Base-by-base conservation (phyloP, 768 basidiomycete species). In the Boletus rubroflammeus region DNA sequence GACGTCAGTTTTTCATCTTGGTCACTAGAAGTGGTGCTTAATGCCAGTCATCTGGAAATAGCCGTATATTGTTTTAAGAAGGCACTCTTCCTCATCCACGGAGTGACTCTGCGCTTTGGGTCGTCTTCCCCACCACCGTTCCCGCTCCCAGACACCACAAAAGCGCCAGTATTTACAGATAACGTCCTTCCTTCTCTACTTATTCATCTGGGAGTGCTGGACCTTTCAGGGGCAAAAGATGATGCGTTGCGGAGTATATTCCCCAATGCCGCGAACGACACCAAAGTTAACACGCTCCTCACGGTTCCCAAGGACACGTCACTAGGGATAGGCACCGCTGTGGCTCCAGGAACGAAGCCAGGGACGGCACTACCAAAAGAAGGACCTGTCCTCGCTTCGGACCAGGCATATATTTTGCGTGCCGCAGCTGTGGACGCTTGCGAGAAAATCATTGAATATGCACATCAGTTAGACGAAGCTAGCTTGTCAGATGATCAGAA, bases 11-110 rank as follows among this genome's bases (percentile, higher is more conserved):
- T 47, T 50, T 56, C 45, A 61, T 54, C 35, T 49, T 53, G 36
- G 40, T 47, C 35, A n/a, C 21, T 28, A 38, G 23, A 45, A 40
- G 43, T 57, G 23, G 14, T 21, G 35, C 46, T 53, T 4, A 47
- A 43, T 46, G 44, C 29, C 35, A 15, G 25, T 47, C 31, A 23
- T 40, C 23, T 43, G 48, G 35, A 42, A 40, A 52, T 34, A 92
- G 90, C 82, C n/a, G 77, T 93, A 23, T 94, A 91, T 71, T 83
- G 90, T 65, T 91, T 93, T 79, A 93, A 93, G 71, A 96, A 94
- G 65, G 91, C 88, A 2, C 74, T 96, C 31, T 91, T 92, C 70
- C 79, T 94, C 48, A 75, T 93, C 48, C 82, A 90, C 57, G 84
- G 83, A 25, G 71, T 94, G 47, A 72, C 69, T 25, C 67, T 85